phyloP scores from a whole-genome alignment of 331 rosid genomes.

The Rhamnella rubrinervis region DNA sequence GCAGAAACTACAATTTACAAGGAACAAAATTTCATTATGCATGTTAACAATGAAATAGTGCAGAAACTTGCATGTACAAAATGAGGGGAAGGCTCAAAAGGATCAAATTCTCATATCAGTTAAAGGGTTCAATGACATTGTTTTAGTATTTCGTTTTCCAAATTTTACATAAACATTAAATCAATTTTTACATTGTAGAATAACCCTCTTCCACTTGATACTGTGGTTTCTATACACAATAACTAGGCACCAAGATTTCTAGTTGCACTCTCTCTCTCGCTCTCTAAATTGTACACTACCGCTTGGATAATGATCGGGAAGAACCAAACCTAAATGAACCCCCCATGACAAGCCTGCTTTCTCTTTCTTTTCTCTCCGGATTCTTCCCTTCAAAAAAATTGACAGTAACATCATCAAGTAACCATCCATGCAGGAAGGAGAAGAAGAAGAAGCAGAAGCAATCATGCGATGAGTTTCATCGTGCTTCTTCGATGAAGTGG shows the following conservation, averaged over 20 bases:
- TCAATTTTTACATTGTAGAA: too few species aligned
- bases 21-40: too few species aligned
- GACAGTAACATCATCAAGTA: not conserved
- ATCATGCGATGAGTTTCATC: conserved; percentile 18
- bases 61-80: too few species aligned
- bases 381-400: conserved; percentile 17
- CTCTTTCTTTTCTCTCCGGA: conserved; percentile 23
- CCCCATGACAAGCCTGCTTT: conserved; percentile 12
- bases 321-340: conserved; percentile 16
- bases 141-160: too few species aligned
- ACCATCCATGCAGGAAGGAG: not conserved
- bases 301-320: conserved; percentile 45
- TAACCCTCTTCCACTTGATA: too few species aligned
- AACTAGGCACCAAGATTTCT: conserved; percentile 10
- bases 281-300: conserved; percentile 7
- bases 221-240: conserved; percentile 32
- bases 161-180: too few species aligned
- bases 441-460: conserved; percentile 24
- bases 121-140: too few species aligned
- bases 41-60: too few species aligned
- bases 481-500: conserved; percentile 25
- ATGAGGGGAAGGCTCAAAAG: too few species aligned
- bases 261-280: not conserved
- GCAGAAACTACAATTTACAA: too few species aligned
- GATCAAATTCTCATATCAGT: too few species aligned